A percentile compares a stretch with the other conserved stretches of the same genome.
Conservation (phyloP, 352 stramenopile genomes). For the Phytopythium aichiense region DNA sequence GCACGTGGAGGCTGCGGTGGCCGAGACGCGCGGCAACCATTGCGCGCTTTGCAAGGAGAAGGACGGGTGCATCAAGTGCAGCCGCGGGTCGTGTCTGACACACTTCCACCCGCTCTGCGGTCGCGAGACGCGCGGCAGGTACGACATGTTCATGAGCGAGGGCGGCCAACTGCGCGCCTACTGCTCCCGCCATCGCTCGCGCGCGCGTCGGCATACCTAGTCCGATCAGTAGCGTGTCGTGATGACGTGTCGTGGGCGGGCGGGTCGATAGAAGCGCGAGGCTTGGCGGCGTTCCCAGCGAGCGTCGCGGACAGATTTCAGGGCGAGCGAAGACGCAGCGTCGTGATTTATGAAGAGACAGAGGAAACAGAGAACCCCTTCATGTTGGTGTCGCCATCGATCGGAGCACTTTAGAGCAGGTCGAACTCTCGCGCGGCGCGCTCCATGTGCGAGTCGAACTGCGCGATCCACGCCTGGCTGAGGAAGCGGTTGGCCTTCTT, state of each 20-base stretch:
- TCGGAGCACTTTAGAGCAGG: conserved; percentile 21
- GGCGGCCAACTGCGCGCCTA: conserved; percentile 75
- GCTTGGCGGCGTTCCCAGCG: not conserved
- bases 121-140: conserved; percentile 68
- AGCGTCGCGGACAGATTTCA: not conserved
- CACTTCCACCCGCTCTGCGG: conserved; percentile 85
- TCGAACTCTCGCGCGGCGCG: conserved; percentile 66
- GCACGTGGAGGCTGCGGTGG: conserved; percentile 62
- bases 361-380: conserved; percentile 20
- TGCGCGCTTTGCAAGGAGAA: conserved; percentile 65
- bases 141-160: conserved; percentile 92
- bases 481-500: conserved; percentile 79
- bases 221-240: conserved; percentile 17
- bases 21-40: conserved; percentile 53
- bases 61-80: conserved; percentile 85
- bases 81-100: conserved; percentile 53
- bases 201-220: conserved; percentile 8
- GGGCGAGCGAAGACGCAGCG: not conserved
- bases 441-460: conserved; percentile 82
- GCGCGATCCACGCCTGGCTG: conserved; percentile 67
- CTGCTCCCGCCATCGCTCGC: conserved; percentile 73
- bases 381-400: not conserved
- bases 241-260: not conserved
- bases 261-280: conserved; percentile 2
- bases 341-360: conserved; percentile 13